phyloP scores from a whole-genome alignment of 1,284 basidiomycete genomes.

The Fomitopsis pinicola region DNA sequence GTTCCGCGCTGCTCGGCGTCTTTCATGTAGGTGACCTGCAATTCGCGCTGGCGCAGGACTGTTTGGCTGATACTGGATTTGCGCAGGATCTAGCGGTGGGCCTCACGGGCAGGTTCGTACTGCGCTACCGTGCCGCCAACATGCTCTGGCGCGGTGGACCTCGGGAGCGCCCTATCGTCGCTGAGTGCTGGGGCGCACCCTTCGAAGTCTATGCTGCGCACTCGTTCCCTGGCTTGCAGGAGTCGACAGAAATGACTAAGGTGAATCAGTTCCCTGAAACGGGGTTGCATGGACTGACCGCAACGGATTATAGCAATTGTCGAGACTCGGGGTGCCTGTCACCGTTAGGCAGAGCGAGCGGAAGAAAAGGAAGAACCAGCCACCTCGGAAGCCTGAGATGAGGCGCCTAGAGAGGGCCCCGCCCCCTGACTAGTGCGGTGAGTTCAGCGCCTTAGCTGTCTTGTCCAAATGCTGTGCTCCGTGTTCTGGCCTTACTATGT shows the following conservation, averaged over 20 bases:
- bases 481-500: too few relatives aligned
- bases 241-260: constrained; percentile 71
- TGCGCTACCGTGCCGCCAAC: neutral
- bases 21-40: neutral
- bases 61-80: neutral
- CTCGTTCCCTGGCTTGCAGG: constrained; percentile 66
- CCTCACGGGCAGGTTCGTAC: neutral
- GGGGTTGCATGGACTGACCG: too few relatives aligned
- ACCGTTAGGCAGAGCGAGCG: neutral
- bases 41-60: neutral
- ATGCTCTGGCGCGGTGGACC: neutral
- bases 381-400: neutral
- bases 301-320: neutral
- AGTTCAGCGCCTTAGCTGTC: too few relatives aligned
- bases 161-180: constrained; percentile 4
- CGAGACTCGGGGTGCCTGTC: neutral
- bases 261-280: constrained; percentile 25
- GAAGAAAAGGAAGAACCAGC: neutral
- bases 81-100: neutral
- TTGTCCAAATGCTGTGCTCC: too few relatives aligned
- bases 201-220: constrained; percentile 76
- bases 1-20: neutral
- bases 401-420: neutral
- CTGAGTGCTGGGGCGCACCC: constrained; percentile 18
- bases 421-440: too few relatives aligned